Percentiles rank a stretch among this genome's conserved stretches.
Conservation (phyloP, 1,284 basidiomycete genomes). For the Ustilago trichophora region DNA sequence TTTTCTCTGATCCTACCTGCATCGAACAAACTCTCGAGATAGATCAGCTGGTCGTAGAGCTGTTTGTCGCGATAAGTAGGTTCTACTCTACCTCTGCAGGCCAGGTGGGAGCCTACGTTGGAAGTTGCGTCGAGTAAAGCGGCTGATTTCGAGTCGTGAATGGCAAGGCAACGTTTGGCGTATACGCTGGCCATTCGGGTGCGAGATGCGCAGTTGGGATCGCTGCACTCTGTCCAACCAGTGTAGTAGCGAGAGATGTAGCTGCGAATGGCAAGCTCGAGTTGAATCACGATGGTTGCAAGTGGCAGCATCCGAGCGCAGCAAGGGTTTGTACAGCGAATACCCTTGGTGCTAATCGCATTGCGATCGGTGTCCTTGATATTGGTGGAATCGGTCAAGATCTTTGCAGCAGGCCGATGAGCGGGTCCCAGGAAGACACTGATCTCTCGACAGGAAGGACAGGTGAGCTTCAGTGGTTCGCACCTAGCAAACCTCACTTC, state of each 20-base stretch:
- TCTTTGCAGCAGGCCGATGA: constrained; percentile 8
- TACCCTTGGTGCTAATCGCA: constrained; percentile 37
- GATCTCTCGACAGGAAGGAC: constrained; percentile 43
- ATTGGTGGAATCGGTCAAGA: constrained; percentile 22
- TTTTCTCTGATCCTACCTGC: constrained; percentile 18
- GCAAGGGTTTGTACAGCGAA: constrained; percentile 33
- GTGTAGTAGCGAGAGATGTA: constrained; percentile 86
- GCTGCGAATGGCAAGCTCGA: constrained; percentile 83
- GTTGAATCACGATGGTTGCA: constrained; percentile 71
- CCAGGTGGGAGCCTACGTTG: constrained; percentile 1
- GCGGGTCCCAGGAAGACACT: constrained; percentile 39
- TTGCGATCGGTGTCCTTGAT: constrained; percentile 5
- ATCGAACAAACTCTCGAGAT: constrained; percentile 59
- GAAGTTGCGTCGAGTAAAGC: constrained; percentile 20
- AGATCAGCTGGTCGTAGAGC: constrained; percentile 64
- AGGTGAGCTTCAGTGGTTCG: constrained; percentile 47
- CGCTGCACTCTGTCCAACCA: constrained; percentile 86
- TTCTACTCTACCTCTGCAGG: constrained; percentile 52
- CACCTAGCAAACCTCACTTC: constrained; percentile 74
- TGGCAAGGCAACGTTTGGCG: constrained; percentile 70
- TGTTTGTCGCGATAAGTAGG: constrained; percentile 57
- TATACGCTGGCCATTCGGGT: constrained; percentile 94
- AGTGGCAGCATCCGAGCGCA: constrained; percentile 31
- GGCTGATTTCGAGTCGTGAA: constrained; percentile 34
- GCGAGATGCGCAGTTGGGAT: constrained; percentile 80